phyloP scores from a whole-genome alignment of 176 grass and related monocot species.

The Juncus inflexus region DNA sequence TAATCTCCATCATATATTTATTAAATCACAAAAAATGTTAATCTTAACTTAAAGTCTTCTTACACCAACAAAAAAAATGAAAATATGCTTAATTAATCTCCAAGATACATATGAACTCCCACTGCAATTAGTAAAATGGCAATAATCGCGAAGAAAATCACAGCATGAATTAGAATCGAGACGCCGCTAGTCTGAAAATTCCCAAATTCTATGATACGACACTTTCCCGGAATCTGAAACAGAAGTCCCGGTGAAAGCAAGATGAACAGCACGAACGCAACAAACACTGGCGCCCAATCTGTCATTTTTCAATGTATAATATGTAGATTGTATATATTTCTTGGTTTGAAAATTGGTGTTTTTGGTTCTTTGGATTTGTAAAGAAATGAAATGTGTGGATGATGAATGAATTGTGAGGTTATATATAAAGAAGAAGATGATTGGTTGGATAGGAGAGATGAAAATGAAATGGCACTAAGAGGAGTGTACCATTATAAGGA shows the following conservation, averaged over 20 bases:
- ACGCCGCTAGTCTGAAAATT: conserved; percentile 50
- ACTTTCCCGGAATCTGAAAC: conserved; percentile 51
- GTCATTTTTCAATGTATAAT: conserved; percentile 31
- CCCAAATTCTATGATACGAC: conserved; percentile 42
- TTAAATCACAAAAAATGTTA: no score
- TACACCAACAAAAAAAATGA: background rate
- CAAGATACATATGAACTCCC: conserved; percentile 56
- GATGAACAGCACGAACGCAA: conserved; percentile 65
- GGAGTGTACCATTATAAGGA: no score
- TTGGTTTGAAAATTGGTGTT: background rate
- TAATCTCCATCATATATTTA: no score
- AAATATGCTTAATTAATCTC: conserved; percentile 21
- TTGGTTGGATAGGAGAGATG: no score
- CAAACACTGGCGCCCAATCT: conserved; percentile 62
- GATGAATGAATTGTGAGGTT: no score
- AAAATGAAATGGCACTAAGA: no score
- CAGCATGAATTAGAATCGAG: conserved; percentile 58
- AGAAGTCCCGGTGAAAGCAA: conserved; percentile 53
- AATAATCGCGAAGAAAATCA: conserved; percentile 55
- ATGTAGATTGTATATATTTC: background rate
- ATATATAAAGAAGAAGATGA: no score
- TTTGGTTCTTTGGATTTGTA: no score
- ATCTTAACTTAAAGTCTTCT: background rate
- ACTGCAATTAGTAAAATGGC: conserved; percentile 58
- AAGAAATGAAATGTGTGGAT: no score